Conservation (phyloP, 495 filamentous ascomycete species). For the Aspergillus ellipticus region DNA sequence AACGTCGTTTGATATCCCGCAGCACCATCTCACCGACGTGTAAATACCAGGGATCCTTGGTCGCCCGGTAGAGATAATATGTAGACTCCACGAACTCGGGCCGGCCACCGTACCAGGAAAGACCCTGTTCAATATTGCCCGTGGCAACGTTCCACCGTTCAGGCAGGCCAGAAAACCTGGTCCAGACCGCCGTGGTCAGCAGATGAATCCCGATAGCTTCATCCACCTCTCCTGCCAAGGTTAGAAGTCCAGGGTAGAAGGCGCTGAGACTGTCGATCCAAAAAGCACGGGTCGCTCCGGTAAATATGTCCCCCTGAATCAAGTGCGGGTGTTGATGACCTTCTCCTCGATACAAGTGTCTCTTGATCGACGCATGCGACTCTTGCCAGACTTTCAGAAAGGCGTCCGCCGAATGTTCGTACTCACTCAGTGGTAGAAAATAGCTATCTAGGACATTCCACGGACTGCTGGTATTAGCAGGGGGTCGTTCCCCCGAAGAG, state of each 20-base stretch:
- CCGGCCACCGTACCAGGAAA: slow-evolving; percentile 91
- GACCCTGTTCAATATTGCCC: slow-evolving; percentile 79
- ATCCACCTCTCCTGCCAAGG: slow-evolving; percentile 80
- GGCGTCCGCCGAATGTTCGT: slow-evolving; percentile 66
- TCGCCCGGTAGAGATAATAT: slow-evolving; percentile 87
- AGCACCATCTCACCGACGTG: slow-evolving; percentile 94
- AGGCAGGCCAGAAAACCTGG: slow-evolving; percentile 83
- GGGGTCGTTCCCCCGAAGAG: slow-evolving; percentile 53
- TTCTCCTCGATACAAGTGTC: slow-evolving; percentile 67
- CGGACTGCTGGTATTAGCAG: slow-evolving; percentile 29
- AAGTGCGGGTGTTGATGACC: slow-evolving; percentile 84
- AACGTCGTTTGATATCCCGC: slow-evolving; percentile 81
- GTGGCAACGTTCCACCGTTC: slow-evolving; percentile 88
- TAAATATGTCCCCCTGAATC: slow-evolving; percentile 81
- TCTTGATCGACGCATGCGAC: slow-evolving; percentile 78
- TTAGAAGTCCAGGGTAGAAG: slow-evolving; percentile 90
- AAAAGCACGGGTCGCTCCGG: slow-evolving; percentile 74
- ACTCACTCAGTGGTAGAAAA: slow-evolving; percentile 56
- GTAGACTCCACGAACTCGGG: slow-evolving; percentile 97
- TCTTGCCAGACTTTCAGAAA: slow-evolving; percentile 85
- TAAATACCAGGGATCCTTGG: slow-evolving; percentile 94
- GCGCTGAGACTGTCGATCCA: slow-evolving; percentile 96
- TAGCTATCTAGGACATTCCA: slow-evolving; percentile 39
- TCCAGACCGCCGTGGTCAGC: slow-evolving; percentile 90
- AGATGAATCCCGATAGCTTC: slow-evolving; percentile 87